phyloP scores from a whole-genome alignment of 1,139 yeast genomes.

The Hansenula lynferdii region DNA sequence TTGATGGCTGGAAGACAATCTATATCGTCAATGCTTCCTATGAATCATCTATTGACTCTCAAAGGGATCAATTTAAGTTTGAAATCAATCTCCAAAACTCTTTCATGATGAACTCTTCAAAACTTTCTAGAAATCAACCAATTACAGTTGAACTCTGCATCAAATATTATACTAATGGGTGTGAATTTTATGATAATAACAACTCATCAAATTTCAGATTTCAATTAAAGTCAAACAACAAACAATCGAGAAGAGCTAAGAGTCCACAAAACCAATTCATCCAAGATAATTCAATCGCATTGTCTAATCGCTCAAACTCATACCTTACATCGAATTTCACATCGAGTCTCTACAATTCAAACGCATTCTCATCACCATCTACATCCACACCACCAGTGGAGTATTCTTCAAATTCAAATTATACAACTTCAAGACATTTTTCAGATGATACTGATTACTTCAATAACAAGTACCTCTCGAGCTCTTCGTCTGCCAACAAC shows the following conservation, averaged over 20 bases:
- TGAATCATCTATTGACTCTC: slow-evolving; percentile 42
- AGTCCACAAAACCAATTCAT: slow-evolving; percentile 1
- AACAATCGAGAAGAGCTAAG: too few relatives aligned
- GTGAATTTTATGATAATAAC: slow-evolving; percentile 21
- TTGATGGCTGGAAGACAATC: slow-evolving; percentile 52
- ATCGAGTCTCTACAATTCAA: not conserved
- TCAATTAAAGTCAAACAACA: slow-evolving; percentile 10
- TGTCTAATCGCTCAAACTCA: not conserved
- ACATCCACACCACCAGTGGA: not conserved
- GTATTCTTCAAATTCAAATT: slow-evolving; percentile 1
- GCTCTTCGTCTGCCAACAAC: slow-evolving; percentile 7
- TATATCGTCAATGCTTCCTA: slow-evolving; percentile 47
- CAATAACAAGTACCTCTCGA: slow-evolving; percentile 7
- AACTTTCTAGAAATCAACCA: slow-evolving; percentile 3
- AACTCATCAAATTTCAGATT: slow-evolving; percentile 16
- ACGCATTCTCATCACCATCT: not conserved
- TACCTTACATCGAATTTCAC: not conserved
- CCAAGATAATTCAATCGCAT: too few relatives aligned
- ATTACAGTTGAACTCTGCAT: slow-evolving; percentile 20
- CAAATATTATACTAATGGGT: slow-evolving; percentile 16
- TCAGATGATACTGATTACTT: slow-evolving; percentile 23
- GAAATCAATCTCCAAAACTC: slow-evolving; percentile 19
- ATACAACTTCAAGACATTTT: slow-evolving; percentile 15
- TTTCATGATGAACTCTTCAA: slow-evolving; percentile 13
- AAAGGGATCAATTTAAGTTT: slow-evolving; percentile 38